Evolutionary conservation across 2,329 filamentous ascomycete genomes (phyloP).

Genomic region (Neobulgaria alba): DNA sequence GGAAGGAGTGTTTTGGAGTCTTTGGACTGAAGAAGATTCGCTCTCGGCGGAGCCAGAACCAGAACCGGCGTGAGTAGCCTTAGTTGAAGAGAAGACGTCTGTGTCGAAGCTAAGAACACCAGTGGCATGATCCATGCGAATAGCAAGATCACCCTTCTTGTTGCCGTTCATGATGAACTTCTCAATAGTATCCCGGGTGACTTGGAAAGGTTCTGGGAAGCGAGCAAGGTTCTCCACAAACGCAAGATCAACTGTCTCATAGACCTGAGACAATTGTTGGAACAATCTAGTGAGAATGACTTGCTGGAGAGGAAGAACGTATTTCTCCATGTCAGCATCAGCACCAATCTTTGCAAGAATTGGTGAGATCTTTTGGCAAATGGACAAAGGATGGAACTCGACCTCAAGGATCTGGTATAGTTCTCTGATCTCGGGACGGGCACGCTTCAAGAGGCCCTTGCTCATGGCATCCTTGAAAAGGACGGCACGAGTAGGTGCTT

Average conservation of each 20-base stretch:
- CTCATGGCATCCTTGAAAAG: conserved; percentile 94
- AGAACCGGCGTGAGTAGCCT: conserved; percentile 80
- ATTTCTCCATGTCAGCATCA: conserved; percentile 94
- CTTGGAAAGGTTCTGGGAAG: conserved; percentile 95
- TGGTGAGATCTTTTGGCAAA: conserved; percentile 97
- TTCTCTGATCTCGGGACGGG: conserved; percentile 87
- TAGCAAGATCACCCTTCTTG: conserved; percentile 97
- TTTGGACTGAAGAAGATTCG: conserved; percentile 79
- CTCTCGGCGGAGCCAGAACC: conserved; percentile 78
- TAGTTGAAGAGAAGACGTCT: conserved; percentile 95
- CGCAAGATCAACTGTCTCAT: conserved; percentile 90
- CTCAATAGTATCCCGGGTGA: conserved; percentile 83
- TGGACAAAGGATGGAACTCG: conserved; percentile 96
- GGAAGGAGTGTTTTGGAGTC: conserved; percentile 92
- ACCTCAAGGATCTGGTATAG: conserved; percentile 98
- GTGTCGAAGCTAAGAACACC: conserved; percentile 95
- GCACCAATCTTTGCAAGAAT: conserved; percentile 89
- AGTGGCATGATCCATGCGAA: conserved; percentile 91
- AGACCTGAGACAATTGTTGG: conserved; percentile 97
- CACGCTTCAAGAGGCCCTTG: conserved; percentile 89
- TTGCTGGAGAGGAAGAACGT: conserved; percentile 90
- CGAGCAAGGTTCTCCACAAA: conserved; percentile 91
- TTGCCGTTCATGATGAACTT: conserved; percentile 99
- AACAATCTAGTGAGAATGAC: conserved; percentile 97
- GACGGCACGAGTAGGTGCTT: conserved; percentile 77